Base-by-base conservation (phyloP, 148 eudicot genomes). In the Mesembryanthemum crystallinum region DNA sequence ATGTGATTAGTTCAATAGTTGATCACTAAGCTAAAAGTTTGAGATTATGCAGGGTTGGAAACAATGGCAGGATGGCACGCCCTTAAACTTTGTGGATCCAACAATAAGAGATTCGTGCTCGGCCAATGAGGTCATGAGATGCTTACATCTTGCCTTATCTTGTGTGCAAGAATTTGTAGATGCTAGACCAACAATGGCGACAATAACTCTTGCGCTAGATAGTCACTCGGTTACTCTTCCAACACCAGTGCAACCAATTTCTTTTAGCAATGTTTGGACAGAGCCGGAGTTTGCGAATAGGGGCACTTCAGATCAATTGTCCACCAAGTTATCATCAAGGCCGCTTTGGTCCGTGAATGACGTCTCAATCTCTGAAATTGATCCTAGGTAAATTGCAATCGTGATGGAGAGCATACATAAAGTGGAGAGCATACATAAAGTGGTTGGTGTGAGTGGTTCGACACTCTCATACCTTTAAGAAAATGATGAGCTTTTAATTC, bases 171-270 rank as follows among this genome's bases (percentile, higher is more conserved):
- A 84, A 57, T 80, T 82, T 3, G 69, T 72, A 3, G 60, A 65
- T 1, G 76, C 67, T 14, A 83, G 90, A 45, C 92, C 92, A 20
- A 73, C 83, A 27, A 84, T 89, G 88, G 83, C 85, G 4, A 71
- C 82, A 1, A 45, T 84, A 1, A 58, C 79, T 14, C 78, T 75
- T 42, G 82, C 82, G 82, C 69, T 89, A 8, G 79, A 76, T 12
- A 86, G 76, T 45, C 23, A 60, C 32, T 83, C 84, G 3, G 30
- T 76, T 3, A 64, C 71, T 29, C 77, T 86, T 0, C 78, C 85
- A 5, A 1, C 70, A 21, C 88, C 89, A 13, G 28, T 64, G 35
- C 70, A 72, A 24, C 85, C 91, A 1, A 76, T 65, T 15, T 77
- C 74, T 49, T 55, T 33, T 55, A 27, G 28, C 1, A 25, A 63